Percentiles rank a stretch among this genome's conserved stretches.
These are phyloP conservation scores for Thalassia testudinum DNA, from an alignment of 116 monocot genomes.

Conservation along the genomic window DNA sequence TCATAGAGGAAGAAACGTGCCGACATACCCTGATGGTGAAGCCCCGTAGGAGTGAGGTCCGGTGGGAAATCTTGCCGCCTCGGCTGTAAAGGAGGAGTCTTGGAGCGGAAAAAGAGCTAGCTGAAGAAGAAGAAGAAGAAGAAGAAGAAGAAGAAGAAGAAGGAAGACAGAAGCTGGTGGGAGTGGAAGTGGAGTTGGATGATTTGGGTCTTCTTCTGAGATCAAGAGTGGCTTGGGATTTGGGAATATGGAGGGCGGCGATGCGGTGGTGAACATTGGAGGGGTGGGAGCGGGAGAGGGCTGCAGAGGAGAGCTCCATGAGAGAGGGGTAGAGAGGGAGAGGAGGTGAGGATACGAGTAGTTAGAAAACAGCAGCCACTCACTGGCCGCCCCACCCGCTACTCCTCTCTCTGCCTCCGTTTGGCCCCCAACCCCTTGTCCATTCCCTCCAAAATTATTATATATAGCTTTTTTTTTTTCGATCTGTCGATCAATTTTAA, in stretches of 20 bases:
- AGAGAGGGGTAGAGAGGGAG: neutral
- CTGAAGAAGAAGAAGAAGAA: neutral
- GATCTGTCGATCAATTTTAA: too few species aligned
- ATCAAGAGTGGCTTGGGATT: neutral
- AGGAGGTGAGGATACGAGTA: too few species aligned
- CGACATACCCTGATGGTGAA: too few species aligned
- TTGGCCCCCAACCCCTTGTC: too few species aligned
- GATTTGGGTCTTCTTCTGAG: neutral
- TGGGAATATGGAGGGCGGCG: neutral
- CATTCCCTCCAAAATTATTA: too few species aligned
- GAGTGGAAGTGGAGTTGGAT: neutral
- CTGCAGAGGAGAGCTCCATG: conserved; percentile 8
- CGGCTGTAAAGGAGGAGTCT: neutral
- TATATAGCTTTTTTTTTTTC: too few species aligned
- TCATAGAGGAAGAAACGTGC: too few species aligned
- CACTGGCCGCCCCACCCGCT: too few species aligned
- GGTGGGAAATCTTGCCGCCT: neutral
- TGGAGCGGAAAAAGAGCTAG: neutral
- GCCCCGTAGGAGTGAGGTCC: too few species aligned
- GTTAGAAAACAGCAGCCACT: too few species aligned
- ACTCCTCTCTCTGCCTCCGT: too few species aligned
- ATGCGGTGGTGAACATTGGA: neutral
- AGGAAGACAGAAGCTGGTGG: neutral
- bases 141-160: neutral
- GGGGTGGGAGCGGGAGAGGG: conserved; percentile 1